Percentiles rank a stretch among this genome's conserved stretches.
Evolutionary conservation across 2,329 filamentous ascomycete genomes (phyloP).

Genomic region (Lasiodiplodia theobromae): DNA sequence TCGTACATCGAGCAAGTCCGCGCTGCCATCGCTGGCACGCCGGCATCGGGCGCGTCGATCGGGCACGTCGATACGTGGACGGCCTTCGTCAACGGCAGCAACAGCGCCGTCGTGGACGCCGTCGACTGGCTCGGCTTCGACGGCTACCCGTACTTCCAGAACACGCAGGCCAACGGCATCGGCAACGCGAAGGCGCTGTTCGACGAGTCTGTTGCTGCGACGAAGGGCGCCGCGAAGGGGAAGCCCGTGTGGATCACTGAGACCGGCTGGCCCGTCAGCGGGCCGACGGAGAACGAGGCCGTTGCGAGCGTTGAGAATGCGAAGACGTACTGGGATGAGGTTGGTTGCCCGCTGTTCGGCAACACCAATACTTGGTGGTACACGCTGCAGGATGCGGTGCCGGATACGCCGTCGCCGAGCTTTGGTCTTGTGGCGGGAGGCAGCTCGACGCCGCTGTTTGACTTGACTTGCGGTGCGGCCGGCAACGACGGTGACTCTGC

Average conservation of each 20-base stretch:
- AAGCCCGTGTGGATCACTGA: constrained; percentile 88
- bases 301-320: constrained; percentile 72
- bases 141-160: constrained; percentile 84
- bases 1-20: constrained; percentile 75
- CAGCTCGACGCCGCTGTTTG: constrained; percentile 43
- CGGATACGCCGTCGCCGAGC: constrained; percentile 65
- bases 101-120: constrained; percentile 71
- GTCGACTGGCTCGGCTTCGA: constrained; percentile 85
- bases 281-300: constrained; percentile 65
- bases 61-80: constrained; percentile 94
- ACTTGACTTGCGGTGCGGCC: constrained; percentile 41
- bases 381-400: constrained; percentile 71
- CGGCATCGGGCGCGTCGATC: constrained; percentile 63
- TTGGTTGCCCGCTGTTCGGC: constrained; percentile 74
- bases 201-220: constrained; percentile 68
- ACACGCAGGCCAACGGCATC: constrained; percentile 63
- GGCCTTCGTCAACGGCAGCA: constrained; percentile 70
- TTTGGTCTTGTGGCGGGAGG: constrained; percentile 70
- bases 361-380: constrained; percentile 74
- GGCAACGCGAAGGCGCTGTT: constrained; percentile 71
- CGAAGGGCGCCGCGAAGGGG: constrained; percentile 63
- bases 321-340: constrained; percentile 79
- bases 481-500: not conserved
- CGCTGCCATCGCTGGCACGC: constrained; percentile 68
- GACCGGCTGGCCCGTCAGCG: constrained; percentile 84